phyloP scores from a whole-genome alignment of 2,329 filamentous ascomycete species.

The Bipolaris bicolor region DNA sequence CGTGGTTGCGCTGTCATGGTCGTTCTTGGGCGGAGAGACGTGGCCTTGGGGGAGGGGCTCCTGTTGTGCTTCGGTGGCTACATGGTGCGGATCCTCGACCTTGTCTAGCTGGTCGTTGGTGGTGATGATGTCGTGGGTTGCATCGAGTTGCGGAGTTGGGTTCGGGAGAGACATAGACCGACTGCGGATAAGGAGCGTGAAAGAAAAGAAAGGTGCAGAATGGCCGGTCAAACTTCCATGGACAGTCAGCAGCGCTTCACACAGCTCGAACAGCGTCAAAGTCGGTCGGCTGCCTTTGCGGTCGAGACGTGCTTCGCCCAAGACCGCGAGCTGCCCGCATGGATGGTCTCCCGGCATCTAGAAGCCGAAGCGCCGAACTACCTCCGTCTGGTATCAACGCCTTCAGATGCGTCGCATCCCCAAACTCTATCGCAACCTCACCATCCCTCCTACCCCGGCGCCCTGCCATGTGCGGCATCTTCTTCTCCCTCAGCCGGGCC shows the following conservation, averaged over 20 bases:
- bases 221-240: slow-evolving; percentile 31
- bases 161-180: slow-evolving; percentile 47
- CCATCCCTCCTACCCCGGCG: neutral
- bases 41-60: slow-evolving; percentile 3
- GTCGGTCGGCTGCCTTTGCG: slow-evolving; percentile 13
- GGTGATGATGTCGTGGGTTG: slow-evolving; percentile 25
- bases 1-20: slow-evolving; percentile 5
- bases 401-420: slow-evolving; percentile 11
- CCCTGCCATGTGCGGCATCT: slow-evolving; percentile 55
- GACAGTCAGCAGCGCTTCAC: slow-evolving; percentile 15
- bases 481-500: slow-evolving; percentile 54
- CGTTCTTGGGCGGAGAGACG: neutral
- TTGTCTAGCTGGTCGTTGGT: slow-evolving; percentile 30
- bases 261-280: slow-evolving; percentile 10
- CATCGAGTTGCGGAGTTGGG: slow-evolving; percentile 40
- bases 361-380: slow-evolving; percentile 28
- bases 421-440: slow-evolving; percentile 16
- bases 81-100: slow-evolving; percentile 15
- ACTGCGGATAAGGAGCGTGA: slow-evolving; percentile 21
- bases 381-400: slow-evolving; percentile 6
- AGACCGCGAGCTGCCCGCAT: slow-evolving; percentile 19
- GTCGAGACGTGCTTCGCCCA: slow-evolving; percentile 21
- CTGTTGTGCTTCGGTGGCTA: neutral
- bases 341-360: slow-evolving; percentile 30
- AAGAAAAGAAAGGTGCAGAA: slow-evolving; percentile 1